Conservation (phyloP, 768 basidiomycete genomes). For the Phallus indusiatus region DNA sequence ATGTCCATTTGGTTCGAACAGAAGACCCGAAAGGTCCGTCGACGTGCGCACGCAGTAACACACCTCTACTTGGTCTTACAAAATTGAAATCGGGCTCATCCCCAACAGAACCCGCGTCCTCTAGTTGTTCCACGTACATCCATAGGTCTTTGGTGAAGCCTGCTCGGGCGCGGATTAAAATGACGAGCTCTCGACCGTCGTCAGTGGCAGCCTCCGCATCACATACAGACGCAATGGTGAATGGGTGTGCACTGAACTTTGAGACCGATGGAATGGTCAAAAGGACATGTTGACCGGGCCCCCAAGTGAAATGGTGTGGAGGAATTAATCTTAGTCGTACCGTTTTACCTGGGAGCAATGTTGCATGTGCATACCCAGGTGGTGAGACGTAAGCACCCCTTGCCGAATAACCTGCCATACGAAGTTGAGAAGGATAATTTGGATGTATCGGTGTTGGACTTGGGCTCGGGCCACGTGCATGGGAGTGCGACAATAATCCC, state of each 20-base stretch:
- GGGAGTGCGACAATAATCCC: background rate
- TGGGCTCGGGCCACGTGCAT: background rate
- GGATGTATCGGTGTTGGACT: background rate
- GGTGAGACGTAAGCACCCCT: constrained; percentile 38
- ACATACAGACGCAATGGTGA: constrained; percentile 57
- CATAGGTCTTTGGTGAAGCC: constrained; percentile 65
- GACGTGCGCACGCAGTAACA: constrained; percentile 46
- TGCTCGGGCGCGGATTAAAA: constrained; percentile 58
- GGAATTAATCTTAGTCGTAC: constrained; percentile 58
- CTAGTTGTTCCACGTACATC: constrained; percentile 37
- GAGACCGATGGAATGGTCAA: constrained; percentile 59
- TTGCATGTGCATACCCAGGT: constrained; percentile 56
- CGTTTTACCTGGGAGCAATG: constrained; percentile 60
- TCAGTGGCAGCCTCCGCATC: constrained; percentile 36
- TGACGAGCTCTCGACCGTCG: constrained; percentile 45
- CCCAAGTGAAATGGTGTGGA: constrained; percentile 50
- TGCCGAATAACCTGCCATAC: background rate
- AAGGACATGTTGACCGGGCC: constrained; percentile 72
- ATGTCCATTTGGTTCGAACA: constrained; percentile 46
- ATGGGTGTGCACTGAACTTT: constrained; percentile 56
- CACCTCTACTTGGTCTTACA: constrained; percentile 31
- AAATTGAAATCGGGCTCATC: constrained; percentile 21
- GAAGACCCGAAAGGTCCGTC: constrained; percentile 68
- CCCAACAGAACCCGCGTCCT: constrained; percentile 19
- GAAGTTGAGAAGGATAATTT: background rate